Conservation (phyloP, 768 basidiomycete genomes). For the Hortiboletus campestris region DNA sequence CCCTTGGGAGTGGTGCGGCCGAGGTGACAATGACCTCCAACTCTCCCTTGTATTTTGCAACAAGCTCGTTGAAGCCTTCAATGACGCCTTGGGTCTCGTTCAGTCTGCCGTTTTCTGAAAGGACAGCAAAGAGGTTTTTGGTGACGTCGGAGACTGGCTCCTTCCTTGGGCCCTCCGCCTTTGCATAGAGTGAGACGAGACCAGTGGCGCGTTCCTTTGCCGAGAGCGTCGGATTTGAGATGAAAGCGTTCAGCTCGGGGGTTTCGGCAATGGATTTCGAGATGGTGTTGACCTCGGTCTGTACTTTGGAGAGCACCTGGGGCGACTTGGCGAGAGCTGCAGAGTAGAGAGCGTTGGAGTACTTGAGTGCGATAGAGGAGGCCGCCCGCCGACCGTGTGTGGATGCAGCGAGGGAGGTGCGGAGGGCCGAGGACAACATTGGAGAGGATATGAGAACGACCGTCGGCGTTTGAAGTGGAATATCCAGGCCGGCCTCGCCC, state of each 20-base stretch:
- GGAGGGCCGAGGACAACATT: slow-evolving; percentile 59
- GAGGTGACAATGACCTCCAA: slow-evolving; percentile 91
- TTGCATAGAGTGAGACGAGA: slow-evolving; percentile 64
- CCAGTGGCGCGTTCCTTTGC: slow-evolving; percentile 68
- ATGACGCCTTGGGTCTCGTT: slow-evolving; percentile 83
- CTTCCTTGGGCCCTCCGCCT: slow-evolving; percentile 70
- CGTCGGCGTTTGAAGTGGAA: background rate
- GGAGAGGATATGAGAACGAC: slow-evolving; percentile 22
- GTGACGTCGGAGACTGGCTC: slow-evolving; percentile 80
- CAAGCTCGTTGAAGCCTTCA: slow-evolving; percentile 87
- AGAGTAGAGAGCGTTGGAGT: slow-evolving; percentile 78
- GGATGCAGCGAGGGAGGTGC: slow-evolving; percentile 44
- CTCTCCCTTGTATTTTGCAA: slow-evolving; percentile 89
- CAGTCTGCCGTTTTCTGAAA: slow-evolving; percentile 92
- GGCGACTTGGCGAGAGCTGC: slow-evolving; percentile 84
- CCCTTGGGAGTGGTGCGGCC: slow-evolving; percentile 75
- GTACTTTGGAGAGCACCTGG: slow-evolving; percentile 79
- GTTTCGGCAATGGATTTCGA: slow-evolving; percentile 64
- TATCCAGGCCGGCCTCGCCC: slow-evolving; percentile 6
- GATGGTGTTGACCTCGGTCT: slow-evolving; percentile 76
- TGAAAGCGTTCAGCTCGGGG: slow-evolving; percentile 65
- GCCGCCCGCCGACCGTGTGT: slow-evolving; percentile 59
- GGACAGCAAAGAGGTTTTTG: slow-evolving; percentile 85
- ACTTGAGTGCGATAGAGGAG: slow-evolving; percentile 76
- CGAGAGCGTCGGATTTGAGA: slow-evolving; percentile 91